Evolutionary conservation across 2,329 filamentous ascomycete species (phyloP).

Genomic region (Diplodia corticola): DNA sequence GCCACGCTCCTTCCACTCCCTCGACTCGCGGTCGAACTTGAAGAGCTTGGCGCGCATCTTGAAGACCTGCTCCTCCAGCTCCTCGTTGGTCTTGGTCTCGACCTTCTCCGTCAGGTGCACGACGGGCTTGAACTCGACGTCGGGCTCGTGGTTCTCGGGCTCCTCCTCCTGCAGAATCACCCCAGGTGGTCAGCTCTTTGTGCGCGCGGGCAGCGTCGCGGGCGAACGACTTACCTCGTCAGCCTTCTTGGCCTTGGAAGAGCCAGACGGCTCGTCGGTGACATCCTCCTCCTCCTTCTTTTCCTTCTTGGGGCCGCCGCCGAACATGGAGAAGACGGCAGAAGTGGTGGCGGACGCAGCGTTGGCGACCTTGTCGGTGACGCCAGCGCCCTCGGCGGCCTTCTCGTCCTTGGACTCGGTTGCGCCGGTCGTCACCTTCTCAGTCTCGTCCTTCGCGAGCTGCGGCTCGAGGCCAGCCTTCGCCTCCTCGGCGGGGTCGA

Average conservation of each 20-base stretch:
- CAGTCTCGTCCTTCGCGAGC: slow-evolving; percentile 46
- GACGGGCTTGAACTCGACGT: slow-evolving; percentile 96
- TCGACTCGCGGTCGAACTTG: slow-evolving; percentile 88
- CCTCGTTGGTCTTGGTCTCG: slow-evolving; percentile 96
- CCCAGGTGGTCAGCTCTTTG: not conserved
- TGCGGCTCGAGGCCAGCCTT: slow-evolving; percentile 42
- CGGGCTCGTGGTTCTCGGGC: slow-evolving; percentile 85
- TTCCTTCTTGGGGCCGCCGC: slow-evolving; percentile 94
- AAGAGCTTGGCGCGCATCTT: slow-evolving; percentile 99
- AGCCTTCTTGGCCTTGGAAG: slow-evolving; percentile 69
- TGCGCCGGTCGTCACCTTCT: slow-evolving; percentile 45
- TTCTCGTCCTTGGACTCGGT: slow-evolving; percentile 51
- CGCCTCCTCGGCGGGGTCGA: slow-evolving; percentile 44
- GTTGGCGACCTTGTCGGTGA: slow-evolving; percentile 42
- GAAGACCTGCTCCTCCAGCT: slow-evolving; percentile 95
- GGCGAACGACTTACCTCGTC: slow-evolving; percentile 53
- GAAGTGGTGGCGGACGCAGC: slow-evolving; percentile 38
- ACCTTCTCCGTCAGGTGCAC: slow-evolving; percentile 95
- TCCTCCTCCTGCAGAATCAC: slow-evolving; percentile 56
- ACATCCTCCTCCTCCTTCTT: slow-evolving; percentile 83
- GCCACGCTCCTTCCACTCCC: slow-evolving; percentile 99
- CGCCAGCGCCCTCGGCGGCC: slow-evolving; percentile 34
- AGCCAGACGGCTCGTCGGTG: slow-evolving; percentile 83
- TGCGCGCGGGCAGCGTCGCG: not conserved
- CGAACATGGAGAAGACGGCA: slow-evolving; percentile 89